phyloP scores from a whole-genome alignment of 495 filamentous ascomycete genomes.

The Penicillium macrosclerotiorum region DNA sequence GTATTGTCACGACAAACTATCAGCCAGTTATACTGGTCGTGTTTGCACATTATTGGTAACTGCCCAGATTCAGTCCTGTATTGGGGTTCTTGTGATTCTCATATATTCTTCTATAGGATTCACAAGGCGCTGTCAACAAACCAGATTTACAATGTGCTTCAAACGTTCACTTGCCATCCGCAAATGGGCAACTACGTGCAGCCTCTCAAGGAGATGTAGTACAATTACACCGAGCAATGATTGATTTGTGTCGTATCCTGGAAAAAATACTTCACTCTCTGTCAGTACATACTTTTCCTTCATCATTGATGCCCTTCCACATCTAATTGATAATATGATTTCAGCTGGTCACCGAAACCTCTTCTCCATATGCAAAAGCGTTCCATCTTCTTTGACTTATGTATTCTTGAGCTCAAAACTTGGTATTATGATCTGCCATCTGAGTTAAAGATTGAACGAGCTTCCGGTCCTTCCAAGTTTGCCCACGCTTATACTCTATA shows the following conservation, averaged over 20 bases:
- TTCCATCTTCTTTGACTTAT: conserved; percentile 23
- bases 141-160: conserved; percentile 19
- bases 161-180: conserved; percentile 12
- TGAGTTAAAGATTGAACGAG: conserved; percentile 17
- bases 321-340: background rate
- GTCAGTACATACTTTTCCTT: conserved; percentile 6
- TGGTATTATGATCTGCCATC: conserved; percentile 29
- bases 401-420: conserved; percentile 26
- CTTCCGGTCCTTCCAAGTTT: conserved; percentile 14
- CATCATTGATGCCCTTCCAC: background rate
- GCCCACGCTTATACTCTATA: conserved; percentile 26
- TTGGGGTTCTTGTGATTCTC: background rate
- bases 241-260: conserved; percentile 26
- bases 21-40: conserved; percentile 30
- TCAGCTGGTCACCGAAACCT: conserved; percentile 29
- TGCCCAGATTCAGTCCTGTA: background rate
- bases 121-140: conserved; percentile 28
- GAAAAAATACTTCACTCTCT: conserved; percentile 28
- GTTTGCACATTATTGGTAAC: conserved; percentile 32
- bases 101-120: conserved; percentile 17
- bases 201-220: conserved; percentile 16
- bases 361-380: conserved; percentile 16
- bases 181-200: conserved; percentile 15
- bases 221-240: conserved; percentile 24
- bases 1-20: conserved; percentile 31